These are phyloP conservation scores for Amaranthus cruentus DNA, from an alignment of 148 eudicot species.

Conservation along the genomic window DNA sequence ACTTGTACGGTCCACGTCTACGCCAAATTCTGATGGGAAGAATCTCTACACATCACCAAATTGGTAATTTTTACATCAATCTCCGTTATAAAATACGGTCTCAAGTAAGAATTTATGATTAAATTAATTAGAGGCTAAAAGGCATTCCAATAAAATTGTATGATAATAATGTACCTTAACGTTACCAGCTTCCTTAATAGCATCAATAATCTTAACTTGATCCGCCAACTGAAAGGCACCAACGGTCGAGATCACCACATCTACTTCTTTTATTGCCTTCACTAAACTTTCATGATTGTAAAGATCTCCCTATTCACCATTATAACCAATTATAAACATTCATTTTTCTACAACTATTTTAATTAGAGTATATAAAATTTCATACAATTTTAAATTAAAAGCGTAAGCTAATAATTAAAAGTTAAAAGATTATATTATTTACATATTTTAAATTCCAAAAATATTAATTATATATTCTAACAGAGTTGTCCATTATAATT, in stretches of 20 bases:
- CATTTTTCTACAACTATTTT: no score
- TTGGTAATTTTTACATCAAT: no score
- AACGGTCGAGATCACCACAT: constrained; percentile 63
- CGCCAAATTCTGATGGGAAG: constrained; percentile 68
- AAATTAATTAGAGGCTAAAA: no score
- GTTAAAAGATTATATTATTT: no score
- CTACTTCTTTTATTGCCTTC: constrained; percentile 67
- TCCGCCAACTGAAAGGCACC: constrained; percentile 40
- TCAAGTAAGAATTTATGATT: no score
- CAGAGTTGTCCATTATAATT: background rate
- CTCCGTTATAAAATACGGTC: no score
- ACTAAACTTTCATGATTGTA: constrained; percentile 57
- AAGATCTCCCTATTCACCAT: constrained; percentile 43
- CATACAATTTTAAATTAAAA: no score
- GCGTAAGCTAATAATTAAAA: no score
- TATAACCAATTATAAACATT: background rate
- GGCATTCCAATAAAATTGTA: no score
- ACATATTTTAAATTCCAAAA: no score
- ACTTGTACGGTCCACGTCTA: constrained; percentile 51
- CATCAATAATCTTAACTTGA: constrained; percentile 62
- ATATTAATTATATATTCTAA: no score
- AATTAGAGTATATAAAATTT: no score
- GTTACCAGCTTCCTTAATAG: constrained; percentile 74
- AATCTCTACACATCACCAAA: constrained; percentile 37
- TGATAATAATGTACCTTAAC: constrained; percentile 41